Conservation (phyloP, 2,329 filamentous ascomycete species). For the Thelonectria rubi region DNA sequence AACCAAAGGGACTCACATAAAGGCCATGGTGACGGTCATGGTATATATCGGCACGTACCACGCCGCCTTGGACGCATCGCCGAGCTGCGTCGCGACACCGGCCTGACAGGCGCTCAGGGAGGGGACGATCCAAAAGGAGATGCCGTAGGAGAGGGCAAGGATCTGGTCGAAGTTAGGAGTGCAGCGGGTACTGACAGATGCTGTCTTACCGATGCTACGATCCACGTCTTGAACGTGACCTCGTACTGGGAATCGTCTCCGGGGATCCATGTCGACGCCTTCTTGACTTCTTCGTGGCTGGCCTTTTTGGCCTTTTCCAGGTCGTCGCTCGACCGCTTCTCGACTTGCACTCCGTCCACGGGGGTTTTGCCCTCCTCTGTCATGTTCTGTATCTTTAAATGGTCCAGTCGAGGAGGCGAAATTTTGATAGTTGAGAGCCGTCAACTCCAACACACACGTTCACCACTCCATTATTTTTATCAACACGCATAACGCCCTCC, state of each 20-base stretch:
- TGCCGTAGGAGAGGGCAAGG: slow-evolving; percentile 48
- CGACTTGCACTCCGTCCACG: slow-evolving; percentile 2
- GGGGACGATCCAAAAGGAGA: slow-evolving; percentile 52
- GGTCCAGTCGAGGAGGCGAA: background rate
- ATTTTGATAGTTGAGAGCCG: background rate
- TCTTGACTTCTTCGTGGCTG: slow-evolving; percentile 23
- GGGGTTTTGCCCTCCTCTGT: slow-evolving; percentile 3
- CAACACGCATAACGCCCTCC: background rate
- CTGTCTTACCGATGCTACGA: slow-evolving; percentile 44
- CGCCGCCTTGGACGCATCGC: slow-evolving; percentile 44
- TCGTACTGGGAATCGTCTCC: slow-evolving; percentile 48
- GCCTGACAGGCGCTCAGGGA: slow-evolving; percentile 44
- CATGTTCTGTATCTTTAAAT: background rate
- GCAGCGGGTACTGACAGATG: fast-evolving
- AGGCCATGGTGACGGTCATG: slow-evolving; percentile 53
- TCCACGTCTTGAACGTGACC: slow-evolving; percentile 53
- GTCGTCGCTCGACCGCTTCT: slow-evolving; percentile 19
- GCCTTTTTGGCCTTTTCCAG: slow-evolving; percentile 23
- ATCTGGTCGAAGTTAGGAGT: slow-evolving; percentile 35
- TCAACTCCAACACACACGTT: background rate
- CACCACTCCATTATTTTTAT: background rate
- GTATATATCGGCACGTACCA: slow-evolving; percentile 51
- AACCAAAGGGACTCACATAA: slow-evolving; percentile 40
- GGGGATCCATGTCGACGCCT: slow-evolving; percentile 38
- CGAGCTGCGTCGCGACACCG: slow-evolving; percentile 46